A percentile compares a stretch with the other conserved stretches of the same genome.
These are phyloP conservation scores for Fusarium bactridioides DNA, from an alignment of 2,329 filamentous ascomycete genomes.

Conservation along the genomic window DNA sequence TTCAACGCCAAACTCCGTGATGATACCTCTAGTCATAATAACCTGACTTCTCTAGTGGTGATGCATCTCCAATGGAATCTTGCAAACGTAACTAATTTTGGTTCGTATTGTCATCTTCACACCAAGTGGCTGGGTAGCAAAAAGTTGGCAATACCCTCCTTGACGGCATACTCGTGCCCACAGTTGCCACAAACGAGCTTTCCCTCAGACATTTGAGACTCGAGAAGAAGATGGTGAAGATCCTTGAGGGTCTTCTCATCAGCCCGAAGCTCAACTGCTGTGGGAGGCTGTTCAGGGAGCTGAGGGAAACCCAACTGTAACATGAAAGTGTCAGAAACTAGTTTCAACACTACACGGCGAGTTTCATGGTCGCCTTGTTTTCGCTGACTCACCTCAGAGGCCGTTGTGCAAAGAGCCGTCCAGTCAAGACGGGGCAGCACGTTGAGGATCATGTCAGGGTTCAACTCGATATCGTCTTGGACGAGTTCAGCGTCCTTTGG, in stretches of 20 bases:
- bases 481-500: conserved; percentile 92
- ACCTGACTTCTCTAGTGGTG: neutral
- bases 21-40: conserved; percentile 17
- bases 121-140: conserved; percentile 92
- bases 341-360: neutral
- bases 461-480: conserved; percentile 83
- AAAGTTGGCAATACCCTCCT: conserved; percentile 97
- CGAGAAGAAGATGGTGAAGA: conserved; percentile 81
- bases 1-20: conserved; percentile 40
- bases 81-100: neutral
- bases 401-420: conserved; percentile 78
- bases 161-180: conserved; percentile 91
- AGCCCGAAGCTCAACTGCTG: conserved; percentile 65
- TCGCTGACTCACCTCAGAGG: conserved; percentile 70
- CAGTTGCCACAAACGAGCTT: conserved; percentile 91
- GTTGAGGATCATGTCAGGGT: conserved; percentile 81
- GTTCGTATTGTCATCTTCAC: conserved; percentile 39
- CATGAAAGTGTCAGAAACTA: conserved; percentile 6
- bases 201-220: conserved; percentile 89
- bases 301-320: conserved; percentile 78
- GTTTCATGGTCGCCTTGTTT: neutral
- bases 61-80: neutral
- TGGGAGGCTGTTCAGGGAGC: conserved; percentile 71
- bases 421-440: conserved; percentile 90
- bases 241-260: conserved; percentile 78